Percentiles rank a stretch among this genome's conserved stretches.
Evolutionary conservation across 306 rosid species (phyloP).

Genomic region (Vigna hirtella): DNA sequence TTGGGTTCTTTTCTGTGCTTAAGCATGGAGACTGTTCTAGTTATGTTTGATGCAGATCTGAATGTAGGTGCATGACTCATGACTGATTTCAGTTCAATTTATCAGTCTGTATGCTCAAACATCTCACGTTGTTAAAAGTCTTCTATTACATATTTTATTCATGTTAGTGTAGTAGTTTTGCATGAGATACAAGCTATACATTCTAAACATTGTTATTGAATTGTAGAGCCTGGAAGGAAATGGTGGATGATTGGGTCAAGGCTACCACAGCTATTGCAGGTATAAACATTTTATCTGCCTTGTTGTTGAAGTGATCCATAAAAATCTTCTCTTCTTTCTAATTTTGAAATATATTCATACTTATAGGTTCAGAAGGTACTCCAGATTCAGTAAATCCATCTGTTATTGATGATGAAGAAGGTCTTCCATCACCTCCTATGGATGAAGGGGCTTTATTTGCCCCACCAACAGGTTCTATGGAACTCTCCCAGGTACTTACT

Average conservation of each 20-base stretch:
- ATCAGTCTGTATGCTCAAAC: background rate
- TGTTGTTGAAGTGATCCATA: background rate
- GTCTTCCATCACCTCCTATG: slow-evolving; percentile 88
- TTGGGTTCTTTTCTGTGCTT: background rate
- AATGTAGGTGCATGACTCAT: background rate
- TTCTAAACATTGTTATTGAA: slow-evolving; percentile 37
- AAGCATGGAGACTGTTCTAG: background rate
- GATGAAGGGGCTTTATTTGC: slow-evolving; percentile 73
- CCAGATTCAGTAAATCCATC: slow-evolving; percentile 72
- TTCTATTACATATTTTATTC: background rate
- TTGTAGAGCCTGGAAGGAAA: slow-evolving; percentile 74
- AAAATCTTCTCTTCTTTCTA: background rate
- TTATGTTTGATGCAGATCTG: slow-evolving; percentile 27
- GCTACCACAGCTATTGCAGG: slow-evolving; percentile 57
- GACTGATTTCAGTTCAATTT: slow-evolving; percentile 10
- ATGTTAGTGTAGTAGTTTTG: background rate
- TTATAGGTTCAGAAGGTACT: slow-evolving; percentile 60
- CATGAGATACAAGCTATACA: background rate
- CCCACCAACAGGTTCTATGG: slow-evolving; percentile 64
- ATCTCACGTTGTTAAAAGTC: background rate
- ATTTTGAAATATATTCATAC: background rate
- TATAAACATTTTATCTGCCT: slow-evolving; percentile 30
- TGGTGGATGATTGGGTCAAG: slow-evolving; percentile 81
- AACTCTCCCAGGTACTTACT: slow-evolving; percentile 74
- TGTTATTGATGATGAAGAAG: slow-evolving; percentile 68